phyloP scores from a whole-genome alignment of 441 rosid species.

The Pelargonium australe region DNA sequence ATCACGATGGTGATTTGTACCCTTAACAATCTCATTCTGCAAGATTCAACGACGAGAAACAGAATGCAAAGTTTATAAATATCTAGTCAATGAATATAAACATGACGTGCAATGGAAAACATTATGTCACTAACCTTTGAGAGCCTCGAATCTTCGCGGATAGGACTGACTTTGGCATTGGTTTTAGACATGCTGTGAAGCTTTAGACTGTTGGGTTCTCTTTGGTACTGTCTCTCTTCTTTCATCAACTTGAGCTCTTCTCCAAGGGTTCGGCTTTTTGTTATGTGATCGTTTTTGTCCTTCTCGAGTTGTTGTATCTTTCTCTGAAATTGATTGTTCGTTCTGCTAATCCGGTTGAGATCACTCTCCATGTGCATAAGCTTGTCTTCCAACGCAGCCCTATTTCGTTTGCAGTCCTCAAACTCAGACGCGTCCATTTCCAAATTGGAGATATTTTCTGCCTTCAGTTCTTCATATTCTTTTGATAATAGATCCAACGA shows the following conservation, averaged over 20 bases:
- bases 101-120: background rate
- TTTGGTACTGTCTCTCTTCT: conserved; percentile 33
- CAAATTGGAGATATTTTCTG: conserved; percentile 34
- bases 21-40: conserved; percentile 11
- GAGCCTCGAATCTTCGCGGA: conserved; percentile 11
- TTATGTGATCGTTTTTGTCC: conserved; percentile 30
- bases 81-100: background rate
- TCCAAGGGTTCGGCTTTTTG: conserved; percentile 36
- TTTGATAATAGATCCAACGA: conserved; percentile 21
- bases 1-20: conserved; percentile 6
- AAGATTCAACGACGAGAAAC: background rate
- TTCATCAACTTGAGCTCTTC: conserved; percentile 31
- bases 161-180: conserved; percentile 19
- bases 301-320: conserved; percentile 39
- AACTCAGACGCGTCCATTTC: conserved; percentile 30
- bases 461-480: conserved; percentile 37
- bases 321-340: conserved; percentile 37
- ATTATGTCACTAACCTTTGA: conserved; percentile 19
- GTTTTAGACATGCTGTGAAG: conserved; percentile 16
- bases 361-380: conserved; percentile 32
- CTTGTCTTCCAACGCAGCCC: conserved; percentile 32
- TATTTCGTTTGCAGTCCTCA: conserved; percentile 33
- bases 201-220: conserved; percentile 15
- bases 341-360: conserved; percentile 28
- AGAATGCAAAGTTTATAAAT: background rate